phyloP scores from a whole-genome alignment of 805 yeast genomes.

The Candida oleophila region DNA sequence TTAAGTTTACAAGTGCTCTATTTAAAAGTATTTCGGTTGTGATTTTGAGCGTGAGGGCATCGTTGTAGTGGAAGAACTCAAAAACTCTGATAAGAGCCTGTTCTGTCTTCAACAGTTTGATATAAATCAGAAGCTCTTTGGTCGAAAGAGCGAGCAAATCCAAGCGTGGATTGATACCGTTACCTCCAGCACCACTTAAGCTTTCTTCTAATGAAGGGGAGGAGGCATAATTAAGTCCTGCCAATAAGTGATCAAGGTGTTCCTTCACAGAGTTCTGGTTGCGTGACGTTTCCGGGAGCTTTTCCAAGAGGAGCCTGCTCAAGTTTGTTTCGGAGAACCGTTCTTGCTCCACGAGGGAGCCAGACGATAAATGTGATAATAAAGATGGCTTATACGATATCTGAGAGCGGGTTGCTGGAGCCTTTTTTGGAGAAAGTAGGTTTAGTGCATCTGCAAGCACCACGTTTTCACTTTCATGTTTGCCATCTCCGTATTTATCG shows the following conservation, averaged over 20 bases:
- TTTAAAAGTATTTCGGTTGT: constrained; percentile 29
- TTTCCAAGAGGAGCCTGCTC: not conserved
- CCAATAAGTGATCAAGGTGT: constrained; percentile 21
- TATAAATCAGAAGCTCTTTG: constrained; percentile 18
- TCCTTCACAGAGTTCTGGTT: constrained; percentile 9
- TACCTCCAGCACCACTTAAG: not conserved
- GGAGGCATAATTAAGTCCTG: constrained; percentile 20
- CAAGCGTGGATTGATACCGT: too few relatives aligned
- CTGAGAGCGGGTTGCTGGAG: constrained; percentile 1
- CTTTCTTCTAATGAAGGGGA: not conserved
- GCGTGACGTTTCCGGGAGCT: not conserved
- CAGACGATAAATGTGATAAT: constrained; percentile 18
- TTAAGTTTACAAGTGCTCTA: constrained; percentile 19
- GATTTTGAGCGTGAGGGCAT: constrained; percentile 22
- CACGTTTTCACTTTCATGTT: constrained; percentile 11
- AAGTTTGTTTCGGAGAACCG: not conserved
- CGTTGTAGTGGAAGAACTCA: constrained; percentile 23
- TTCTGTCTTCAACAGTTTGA: constrained; percentile 18
- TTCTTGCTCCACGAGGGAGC: not conserved
- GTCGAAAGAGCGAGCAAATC: constrained; percentile 14
- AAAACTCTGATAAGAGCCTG: constrained; percentile 19
- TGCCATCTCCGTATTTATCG: not conserved
- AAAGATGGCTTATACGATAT: constrained; percentile 32
- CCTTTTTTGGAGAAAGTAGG: constrained; percentile 25
- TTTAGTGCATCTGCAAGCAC: constrained; percentile 37